These are phyloP conservation scores for Claviceps sp. DNA, from an alignment of 2,329 filamentous ascomycete species.

Conservation along the genomic window DNA sequence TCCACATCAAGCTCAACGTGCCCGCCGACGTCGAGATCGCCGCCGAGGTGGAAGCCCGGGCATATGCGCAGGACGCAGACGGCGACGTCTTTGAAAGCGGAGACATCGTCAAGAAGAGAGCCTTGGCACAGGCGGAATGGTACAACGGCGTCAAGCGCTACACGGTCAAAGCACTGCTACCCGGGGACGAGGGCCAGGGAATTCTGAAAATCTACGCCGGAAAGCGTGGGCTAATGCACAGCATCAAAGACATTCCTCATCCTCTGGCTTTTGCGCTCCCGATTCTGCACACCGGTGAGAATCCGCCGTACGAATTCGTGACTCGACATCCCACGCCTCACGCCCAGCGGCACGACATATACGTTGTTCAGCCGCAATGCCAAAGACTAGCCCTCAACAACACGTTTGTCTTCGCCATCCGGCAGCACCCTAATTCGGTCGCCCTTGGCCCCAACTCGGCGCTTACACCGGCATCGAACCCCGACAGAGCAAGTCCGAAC, in stretches of 20 bases:
- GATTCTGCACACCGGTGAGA: conserved; percentile 79
- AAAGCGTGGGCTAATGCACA: conserved; percentile 91
- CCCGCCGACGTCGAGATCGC: conserved; percentile 83
- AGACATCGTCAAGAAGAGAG: conserved; percentile 72
- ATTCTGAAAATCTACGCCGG: conserved; percentile 86
- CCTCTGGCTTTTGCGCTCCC: conserved; percentile 82
- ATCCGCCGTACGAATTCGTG: conserved; percentile 88
- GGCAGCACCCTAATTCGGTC: conserved; percentile 67
- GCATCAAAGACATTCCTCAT: conserved; percentile 90
- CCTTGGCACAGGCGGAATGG: conserved; percentile 87
- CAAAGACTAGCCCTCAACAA: conserved; percentile 81
- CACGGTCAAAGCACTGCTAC: conserved; percentile 82
- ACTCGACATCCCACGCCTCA: conserved; percentile 91
- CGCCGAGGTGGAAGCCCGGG: conserved; percentile 79
- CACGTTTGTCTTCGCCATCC: conserved; percentile 92
- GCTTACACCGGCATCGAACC: conserved; percentile 33
- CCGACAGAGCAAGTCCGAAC: conserved; percentile 39
- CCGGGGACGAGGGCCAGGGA: conserved; percentile 81
- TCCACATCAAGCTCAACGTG: conserved; percentile 77
- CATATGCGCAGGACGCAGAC: conserved; percentile 68
- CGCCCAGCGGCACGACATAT: conserved; percentile 93
- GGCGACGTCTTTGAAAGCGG: conserved; percentile 91
- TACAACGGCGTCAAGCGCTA: conserved; percentile 76
- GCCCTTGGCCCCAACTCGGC: conserved; percentile 19
- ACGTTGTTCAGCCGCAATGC: conserved; percentile 93